Evolutionary conservation across 768 basidiomycete species (phyloP), one percentile per base, ranked within the genome.

Genomic region (Trichaptum fuscoviolaceum): DNA sequence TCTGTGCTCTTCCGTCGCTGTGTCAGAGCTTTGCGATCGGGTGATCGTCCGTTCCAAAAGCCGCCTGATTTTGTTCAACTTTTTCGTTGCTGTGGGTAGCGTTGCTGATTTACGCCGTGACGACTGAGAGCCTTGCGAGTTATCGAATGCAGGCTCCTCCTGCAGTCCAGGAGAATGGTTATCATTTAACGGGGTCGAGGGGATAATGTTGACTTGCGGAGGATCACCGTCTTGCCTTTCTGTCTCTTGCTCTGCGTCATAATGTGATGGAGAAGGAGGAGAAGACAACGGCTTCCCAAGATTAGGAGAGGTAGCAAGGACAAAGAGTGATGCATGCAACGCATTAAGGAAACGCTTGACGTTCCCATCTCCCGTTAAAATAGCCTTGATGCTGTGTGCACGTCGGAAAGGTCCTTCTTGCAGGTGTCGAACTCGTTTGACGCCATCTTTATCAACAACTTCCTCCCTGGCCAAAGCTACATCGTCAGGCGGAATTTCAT

Each of bases 281-380:
- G 69, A 76, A 67, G 63, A 81, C 69, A 23, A 77, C 67, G 52
- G 63, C 17, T 84, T 66, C 1, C 87, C 89, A 1, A 95, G 79
- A 18, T 83, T 81, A 0, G 87, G 81, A 0, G 92, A 85, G 18
- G 89, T 91, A 1, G 90, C 89, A 20, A 96, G 82, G 42, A 89
- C 86, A 72, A 90, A 97, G 9, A 89, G 71, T 73, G 93, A 91
- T 1, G 92, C 92, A 72, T 95, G 89, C 3, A 89, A 78, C 26
- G 91, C 89, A 70, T 94, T 86, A 35, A 95, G 82, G 69, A 95
- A 92, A 66, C 90, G 86, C 23, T 82, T 88, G 12, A 84, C 84
- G 63, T 80, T 74, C 72, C 90, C 91, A 18, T 87, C 87, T 0
- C 80, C 75, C 68, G 85, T 82, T 2, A 90, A 72, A 63, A 84